phyloP scores from a whole-genome alignment of 1,284 basidiomycete species.

The Trametes pubescens region DNA sequence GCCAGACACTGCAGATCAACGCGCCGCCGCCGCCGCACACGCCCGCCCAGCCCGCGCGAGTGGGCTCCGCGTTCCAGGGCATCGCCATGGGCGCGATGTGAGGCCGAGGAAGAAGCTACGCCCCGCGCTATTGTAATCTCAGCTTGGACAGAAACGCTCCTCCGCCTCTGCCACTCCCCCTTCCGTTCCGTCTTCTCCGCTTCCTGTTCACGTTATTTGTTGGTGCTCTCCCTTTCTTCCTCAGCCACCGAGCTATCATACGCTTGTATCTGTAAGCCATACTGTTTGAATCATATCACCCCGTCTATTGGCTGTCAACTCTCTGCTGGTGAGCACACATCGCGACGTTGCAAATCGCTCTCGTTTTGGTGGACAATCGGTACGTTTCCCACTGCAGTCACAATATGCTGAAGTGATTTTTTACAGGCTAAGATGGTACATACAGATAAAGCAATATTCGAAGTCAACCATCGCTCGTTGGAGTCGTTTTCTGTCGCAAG shows the following conservation, averaged over 20 bases:
- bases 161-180: background rate
- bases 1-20: conserved; percentile 59
- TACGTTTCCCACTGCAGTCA: too few relatives aligned
- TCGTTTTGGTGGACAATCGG: too few relatives aligned
- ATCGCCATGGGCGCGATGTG: conserved; percentile 48
- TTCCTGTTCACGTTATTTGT: conserved; percentile 10
- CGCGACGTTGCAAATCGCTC: background rate
- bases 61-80: conserved; percentile 43
- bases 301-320: conserved; percentile 21
- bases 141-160: conserved; percentile 31
- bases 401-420: background rate
- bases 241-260: conserved; percentile 41
- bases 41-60: conserved; percentile 41
- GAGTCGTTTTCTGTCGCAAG: background rate
- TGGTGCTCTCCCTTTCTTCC: conserved; percentile 32
- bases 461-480: background rate
- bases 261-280: conserved; percentile 49
- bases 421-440: background rate
- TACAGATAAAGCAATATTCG: conserved; percentile 1
- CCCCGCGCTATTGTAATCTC: conserved; percentile 1
- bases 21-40: conserved; percentile 47
- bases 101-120: conserved; percentile 20
- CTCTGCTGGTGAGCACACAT: background rate
- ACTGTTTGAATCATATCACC: conserved; percentile 42
- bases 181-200: conserved; percentile 13